Percentiles rank a stretch among this genome's conserved stretches.
These are phyloP conservation scores for Helotiales sp. DNA, from an alignment of 2,329 filamentous ascomycete species.

Conservation along the genomic window DNA sequence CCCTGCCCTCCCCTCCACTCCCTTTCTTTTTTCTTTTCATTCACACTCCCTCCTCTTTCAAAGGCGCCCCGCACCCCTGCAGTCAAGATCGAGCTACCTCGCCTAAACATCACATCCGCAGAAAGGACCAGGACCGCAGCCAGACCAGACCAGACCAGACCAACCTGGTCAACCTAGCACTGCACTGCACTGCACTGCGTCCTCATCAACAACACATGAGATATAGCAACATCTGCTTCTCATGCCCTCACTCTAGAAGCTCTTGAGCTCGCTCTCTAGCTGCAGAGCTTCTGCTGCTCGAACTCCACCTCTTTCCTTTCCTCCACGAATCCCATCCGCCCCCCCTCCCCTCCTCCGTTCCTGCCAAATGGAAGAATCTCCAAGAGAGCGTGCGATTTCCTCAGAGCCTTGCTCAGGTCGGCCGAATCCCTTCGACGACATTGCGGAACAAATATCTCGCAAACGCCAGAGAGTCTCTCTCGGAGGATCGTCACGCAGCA, in stretches of 20 bases:
- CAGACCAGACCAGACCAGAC: not conserved
- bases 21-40: not conserved
- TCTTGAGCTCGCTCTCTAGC: conserved; percentile 27
- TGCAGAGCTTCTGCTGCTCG: conserved; percentile 30
- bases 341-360: conserved; percentile 49
- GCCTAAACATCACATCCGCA: conserved; percentile 7
- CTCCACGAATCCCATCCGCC: conserved; percentile 51
- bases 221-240: not conserved
- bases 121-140: not conserved
- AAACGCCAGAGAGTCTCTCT: conserved; percentile 67
- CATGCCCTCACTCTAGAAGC: conserved; percentile 3
- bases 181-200: conserved; percentile 4
- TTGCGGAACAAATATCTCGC: conserved; percentile 52
- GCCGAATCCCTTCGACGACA: conserved; percentile 67
- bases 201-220: not conserved
- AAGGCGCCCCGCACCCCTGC: conserved; percentile 9
- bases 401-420: conserved; percentile 67
- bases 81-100: not conserved
- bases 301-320: conserved; percentile 46
- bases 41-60: not conserved
- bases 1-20: not conserved
- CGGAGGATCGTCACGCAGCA: conserved; percentile 60
- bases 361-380: conserved; percentile 49
- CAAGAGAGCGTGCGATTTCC: conserved; percentile 63
- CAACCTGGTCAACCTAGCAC: not conserved